Percentiles rank a stretch among this genome's conserved stretches.
Evolutionary conservation across 306 rosid species (phyloP).

Genomic region (Vachellia pachyceras): DNA sequence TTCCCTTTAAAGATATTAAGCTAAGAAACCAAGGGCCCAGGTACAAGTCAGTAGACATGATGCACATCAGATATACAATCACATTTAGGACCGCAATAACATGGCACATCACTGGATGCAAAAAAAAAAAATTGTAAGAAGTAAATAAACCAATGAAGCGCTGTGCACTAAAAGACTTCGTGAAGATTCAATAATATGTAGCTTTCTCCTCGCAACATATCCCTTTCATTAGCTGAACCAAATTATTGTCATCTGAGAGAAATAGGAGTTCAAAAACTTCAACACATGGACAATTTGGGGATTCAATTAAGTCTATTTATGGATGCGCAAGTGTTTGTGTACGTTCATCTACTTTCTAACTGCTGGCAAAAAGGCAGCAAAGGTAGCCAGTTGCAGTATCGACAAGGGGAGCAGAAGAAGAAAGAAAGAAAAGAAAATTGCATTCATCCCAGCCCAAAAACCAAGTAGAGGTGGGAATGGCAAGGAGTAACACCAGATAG

Average conservation of each 20-base stretch:
- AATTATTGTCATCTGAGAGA: conserved; percentile 10
- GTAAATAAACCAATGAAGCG: not conserved
- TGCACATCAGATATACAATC: conserved; percentile 6
- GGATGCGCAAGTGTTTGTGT: not conserved
- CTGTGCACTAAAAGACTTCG: not conserved
- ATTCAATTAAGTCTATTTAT: conserved; percentile 2
- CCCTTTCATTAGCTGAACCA: conserved; percentile 19
- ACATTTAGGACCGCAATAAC: not conserved
- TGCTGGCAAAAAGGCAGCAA: not conserved
- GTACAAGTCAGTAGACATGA: not conserved
- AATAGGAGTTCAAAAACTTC: not conserved
- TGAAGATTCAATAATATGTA: conserved; percentile 2
- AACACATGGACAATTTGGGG: conserved; percentile 24
- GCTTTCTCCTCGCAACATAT: conserved; percentile 6
- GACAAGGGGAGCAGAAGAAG: not conserved
- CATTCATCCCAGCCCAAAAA: conserved; percentile 4
- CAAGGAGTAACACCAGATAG: conserved; percentile 31
- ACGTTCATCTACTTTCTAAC: not conserved
- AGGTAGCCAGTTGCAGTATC: not conserved
- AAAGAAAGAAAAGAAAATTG: conserved; percentile 10
- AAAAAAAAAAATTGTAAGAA: not conserved
- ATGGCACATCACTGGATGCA: not conserved
- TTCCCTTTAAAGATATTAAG: not conserved
- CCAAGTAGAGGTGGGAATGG: not conserved
- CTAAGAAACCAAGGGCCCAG: not conserved